phyloP scores from a whole-genome alignment of 2,329 filamentous ascomycete species.

The Xylaria sp. region DNA sequence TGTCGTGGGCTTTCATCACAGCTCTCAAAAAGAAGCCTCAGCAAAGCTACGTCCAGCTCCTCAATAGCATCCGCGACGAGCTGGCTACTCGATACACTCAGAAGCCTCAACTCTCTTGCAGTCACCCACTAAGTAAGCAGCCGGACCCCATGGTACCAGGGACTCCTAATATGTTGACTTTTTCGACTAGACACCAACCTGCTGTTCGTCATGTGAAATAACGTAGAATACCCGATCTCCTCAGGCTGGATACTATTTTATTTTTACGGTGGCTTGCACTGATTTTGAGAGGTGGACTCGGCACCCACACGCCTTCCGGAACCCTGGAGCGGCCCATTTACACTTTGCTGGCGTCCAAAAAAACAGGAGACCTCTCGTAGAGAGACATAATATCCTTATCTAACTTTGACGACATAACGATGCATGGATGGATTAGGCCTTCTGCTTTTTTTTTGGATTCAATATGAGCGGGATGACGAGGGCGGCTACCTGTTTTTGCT shows the following conservation, averaged over 20 bases:
- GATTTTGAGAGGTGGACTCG: constrained; percentile 29
- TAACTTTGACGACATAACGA: constrained; percentile 28
- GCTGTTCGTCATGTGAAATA: constrained; percentile 72
- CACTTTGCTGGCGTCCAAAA: constrained; percentile 18
- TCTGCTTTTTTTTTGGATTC: constrained; percentile 2
- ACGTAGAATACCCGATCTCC: background rate
- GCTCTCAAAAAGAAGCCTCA: constrained; percentile 92
- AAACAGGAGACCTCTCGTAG: constrained; percentile 8
- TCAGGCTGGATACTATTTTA: constrained; percentile 8
- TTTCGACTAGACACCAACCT: constrained; percentile 67
- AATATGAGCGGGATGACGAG: constrained; percentile 13
- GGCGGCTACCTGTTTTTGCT: constrained; percentile 26
- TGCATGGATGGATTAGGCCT: constrained; percentile 6
- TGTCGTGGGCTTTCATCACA: constrained; percentile 97
- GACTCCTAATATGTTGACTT: constrained; percentile 29
- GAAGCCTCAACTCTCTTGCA: constrained; percentile 95
- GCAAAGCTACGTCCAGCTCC: constrained; percentile 93
- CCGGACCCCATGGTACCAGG: constrained; percentile 20
- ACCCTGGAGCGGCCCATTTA: constrained; percentile 15
- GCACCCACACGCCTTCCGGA: constrained; percentile 11
- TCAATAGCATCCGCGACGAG: constrained; percentile 95
- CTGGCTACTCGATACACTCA: constrained; percentile 88
- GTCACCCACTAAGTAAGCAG: constrained; percentile 88
- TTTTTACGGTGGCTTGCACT: constrained; percentile 30
- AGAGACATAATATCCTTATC: constrained; percentile 14